Evolutionary conservation across 257 asterid species (phyloP).

Genomic region (Perilla frutescens): DNA sequence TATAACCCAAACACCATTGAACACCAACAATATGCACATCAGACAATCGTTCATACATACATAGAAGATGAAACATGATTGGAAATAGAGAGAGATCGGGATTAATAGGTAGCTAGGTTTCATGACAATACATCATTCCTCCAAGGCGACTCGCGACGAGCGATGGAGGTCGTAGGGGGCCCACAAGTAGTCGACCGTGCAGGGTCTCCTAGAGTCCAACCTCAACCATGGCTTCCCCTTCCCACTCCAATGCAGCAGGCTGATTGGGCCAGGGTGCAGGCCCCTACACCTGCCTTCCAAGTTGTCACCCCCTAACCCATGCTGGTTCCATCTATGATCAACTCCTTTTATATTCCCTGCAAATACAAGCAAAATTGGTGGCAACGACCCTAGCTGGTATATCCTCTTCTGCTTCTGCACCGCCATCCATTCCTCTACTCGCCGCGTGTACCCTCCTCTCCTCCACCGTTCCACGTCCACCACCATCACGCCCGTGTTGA

Average conservation of each 20-base stretch:
- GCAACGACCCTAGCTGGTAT: constrained; percentile 74
- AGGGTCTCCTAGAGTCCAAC: constrained; percentile 71
- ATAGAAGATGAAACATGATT: too few relatives aligned
- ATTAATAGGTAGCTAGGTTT: too few relatives aligned
- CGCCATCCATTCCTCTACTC: constrained; percentile 85
- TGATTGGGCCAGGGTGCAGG: constrained; percentile 89
- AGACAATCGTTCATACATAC: too few relatives aligned
- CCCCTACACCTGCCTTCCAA: constrained; percentile 75
- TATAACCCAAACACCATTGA: too few relatives aligned
- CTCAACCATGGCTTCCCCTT: constrained; percentile 94
- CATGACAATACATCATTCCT: constrained; percentile 41
- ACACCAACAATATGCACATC: too few relatives aligned
- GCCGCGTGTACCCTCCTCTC: constrained; percentile 67
- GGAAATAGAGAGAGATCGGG: too few relatives aligned
- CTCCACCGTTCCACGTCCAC: constrained; percentile 75
- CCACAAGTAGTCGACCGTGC: constrained; percentile 80
- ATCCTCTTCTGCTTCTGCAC: constrained; percentile 73
- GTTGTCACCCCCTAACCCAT: constrained; percentile 88
- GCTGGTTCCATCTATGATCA: constrained; percentile 86
- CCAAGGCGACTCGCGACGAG: constrained; percentile 65
- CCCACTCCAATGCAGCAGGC: constrained; percentile 95
- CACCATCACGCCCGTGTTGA: constrained; percentile 93
- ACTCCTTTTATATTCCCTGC: constrained; percentile 77
- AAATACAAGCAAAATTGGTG: constrained; percentile 72
- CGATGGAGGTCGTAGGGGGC: constrained; percentile 79